These are phyloP conservation scores for Curvularia sp. DNA, from an alignment of 2,329 filamentous ascomycete species.

Conservation along the genomic window DNA sequence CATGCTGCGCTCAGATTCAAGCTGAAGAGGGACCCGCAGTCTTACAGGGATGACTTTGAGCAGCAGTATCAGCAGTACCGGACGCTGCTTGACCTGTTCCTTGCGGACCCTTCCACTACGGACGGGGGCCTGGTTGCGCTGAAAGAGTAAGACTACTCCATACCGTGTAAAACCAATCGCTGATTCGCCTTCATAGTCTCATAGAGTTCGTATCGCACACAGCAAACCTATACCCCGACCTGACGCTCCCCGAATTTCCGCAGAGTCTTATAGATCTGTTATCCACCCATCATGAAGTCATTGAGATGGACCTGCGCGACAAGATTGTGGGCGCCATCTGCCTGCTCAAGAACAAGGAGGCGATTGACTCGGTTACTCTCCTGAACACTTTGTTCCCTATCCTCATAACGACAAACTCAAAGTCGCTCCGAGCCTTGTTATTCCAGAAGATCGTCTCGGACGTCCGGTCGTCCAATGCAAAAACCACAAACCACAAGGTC, in stretches of 20 bases:
- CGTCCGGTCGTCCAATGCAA: slow-evolving; percentile 84
- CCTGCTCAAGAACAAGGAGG: slow-evolving; percentile 85
- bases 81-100: slow-evolving; percentile 88
- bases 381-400: slow-evolving; percentile 95
- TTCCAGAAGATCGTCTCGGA: slow-evolving; percentile 92
- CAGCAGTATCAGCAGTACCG: slow-evolving; percentile 92
- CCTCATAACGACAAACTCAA: slow-evolving; percentile 88
- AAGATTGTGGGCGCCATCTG: slow-evolving; percentile 84
- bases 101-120: slow-evolving; percentile 79
- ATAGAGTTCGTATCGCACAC: slow-evolving; percentile 94
- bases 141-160: slow-evolving; percentile 62
- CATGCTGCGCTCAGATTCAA: slow-evolving; percentile 85
- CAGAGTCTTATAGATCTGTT: slow-evolving; percentile 82
- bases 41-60: slow-evolving; percentile 80
- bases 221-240: slow-evolving; percentile 87
- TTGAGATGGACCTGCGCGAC: slow-evolving; percentile 80
- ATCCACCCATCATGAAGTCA: slow-evolving; percentile 77
- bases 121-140: slow-evolving; percentile 83
- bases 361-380: slow-evolving; percentile 81
- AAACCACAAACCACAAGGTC: slow-evolving; percentile 86
- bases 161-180: not conserved
- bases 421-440: slow-evolving; percentile 82
- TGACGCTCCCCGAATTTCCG: slow-evolving; percentile 74
- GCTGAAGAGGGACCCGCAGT: slow-evolving; percentile 71
- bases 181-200: slow-evolving; percentile 52